These are phyloP conservation scores for Fagus crenata DNA, from an alignment of 306 rosid genomes.

Conservation along the genomic window DNA sequence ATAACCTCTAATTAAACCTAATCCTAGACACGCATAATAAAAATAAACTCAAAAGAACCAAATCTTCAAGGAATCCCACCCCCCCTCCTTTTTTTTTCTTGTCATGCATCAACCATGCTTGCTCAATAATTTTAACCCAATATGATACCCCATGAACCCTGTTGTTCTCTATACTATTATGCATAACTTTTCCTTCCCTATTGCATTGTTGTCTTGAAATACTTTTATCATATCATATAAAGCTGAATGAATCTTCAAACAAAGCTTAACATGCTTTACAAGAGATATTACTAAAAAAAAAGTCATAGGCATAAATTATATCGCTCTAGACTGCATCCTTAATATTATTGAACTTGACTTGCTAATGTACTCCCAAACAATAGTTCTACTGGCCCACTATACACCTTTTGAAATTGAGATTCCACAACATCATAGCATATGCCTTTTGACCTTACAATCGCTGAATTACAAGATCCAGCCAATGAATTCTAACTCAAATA, in stretches of 20 bases:
- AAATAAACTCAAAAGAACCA: too few relatives aligned
- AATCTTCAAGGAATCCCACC: too few relatives aligned
- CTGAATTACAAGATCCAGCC: not conserved
- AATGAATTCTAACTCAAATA: too few relatives aligned
- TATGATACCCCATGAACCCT: not conserved
- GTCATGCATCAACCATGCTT: not conserved
- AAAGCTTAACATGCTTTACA: not conserved
- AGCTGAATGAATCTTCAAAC: not conserved
- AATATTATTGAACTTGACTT: not conserved
- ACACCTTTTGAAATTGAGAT: not conserved
- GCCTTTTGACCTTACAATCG: not conserved
- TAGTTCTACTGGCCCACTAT: not conserved
- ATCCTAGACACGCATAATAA: too few relatives aligned
- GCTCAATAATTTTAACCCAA: not conserved
- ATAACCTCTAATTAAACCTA: too few relatives aligned
- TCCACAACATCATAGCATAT: not conserved
- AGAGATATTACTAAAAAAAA: not conserved
- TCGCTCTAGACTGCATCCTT: conserved; percentile 21
- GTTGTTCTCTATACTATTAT: not conserved
- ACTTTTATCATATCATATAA: not conserved
- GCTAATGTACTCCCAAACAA: not conserved
- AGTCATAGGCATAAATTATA: not conserved
- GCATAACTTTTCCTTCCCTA: not conserved
- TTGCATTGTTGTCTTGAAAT: not conserved
- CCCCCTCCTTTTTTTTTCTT: too few relatives aligned